Conservation (phyloP, 352 stramenopile genomes). For the Phytophthora nicotianae region DNA sequence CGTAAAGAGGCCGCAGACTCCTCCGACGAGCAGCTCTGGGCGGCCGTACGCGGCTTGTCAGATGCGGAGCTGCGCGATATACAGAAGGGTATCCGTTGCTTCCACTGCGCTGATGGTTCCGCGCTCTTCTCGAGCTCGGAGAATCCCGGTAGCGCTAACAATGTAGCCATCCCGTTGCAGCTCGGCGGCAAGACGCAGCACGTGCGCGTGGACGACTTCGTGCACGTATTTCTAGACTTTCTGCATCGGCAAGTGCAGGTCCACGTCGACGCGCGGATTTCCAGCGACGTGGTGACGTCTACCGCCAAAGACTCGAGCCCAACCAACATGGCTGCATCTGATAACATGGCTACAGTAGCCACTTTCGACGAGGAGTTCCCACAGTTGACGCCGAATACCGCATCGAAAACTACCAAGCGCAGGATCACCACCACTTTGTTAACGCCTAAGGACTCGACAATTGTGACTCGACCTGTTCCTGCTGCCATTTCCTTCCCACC, state of each 20-base stretch:
- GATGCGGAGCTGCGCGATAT: conserved; percentile 26
- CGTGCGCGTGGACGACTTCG: conserved; percentile 35
- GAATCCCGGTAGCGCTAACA: not conserved
- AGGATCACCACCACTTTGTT: conserved; percentile 58
- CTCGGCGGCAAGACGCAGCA: conserved; percentile 15
- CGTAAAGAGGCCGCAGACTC: not conserved
- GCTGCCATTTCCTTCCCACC: conserved; percentile 38
- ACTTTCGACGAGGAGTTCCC: conserved; percentile 47
- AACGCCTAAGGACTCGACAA: conserved; percentile 29
- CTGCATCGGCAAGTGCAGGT: conserved; percentile 29
- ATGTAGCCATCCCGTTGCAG: conserved; percentile 18
- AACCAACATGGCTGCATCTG: conserved; percentile 5
- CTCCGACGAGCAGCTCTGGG: conserved; percentile 34
- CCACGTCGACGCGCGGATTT: conserved; percentile 13
- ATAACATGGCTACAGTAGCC: conserved; percentile 1
- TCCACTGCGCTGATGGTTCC: conserved; percentile 2
- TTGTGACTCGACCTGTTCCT: conserved; percentile 35
- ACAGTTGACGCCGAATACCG: conserved; percentile 16
- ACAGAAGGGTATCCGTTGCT: conserved; percentile 11
- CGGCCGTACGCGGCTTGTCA: conserved; percentile 32
- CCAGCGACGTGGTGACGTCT: not conserved
- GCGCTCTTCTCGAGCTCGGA: not conserved
- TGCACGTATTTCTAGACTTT: conserved; percentile 33
- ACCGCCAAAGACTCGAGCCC: conserved; percentile 4
- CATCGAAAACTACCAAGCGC: conserved; percentile 35